Evolutionary conservation across 2,329 filamentous ascomycete species (phyloP).

Genomic region (Colletotrichum gigasporum): DNA sequence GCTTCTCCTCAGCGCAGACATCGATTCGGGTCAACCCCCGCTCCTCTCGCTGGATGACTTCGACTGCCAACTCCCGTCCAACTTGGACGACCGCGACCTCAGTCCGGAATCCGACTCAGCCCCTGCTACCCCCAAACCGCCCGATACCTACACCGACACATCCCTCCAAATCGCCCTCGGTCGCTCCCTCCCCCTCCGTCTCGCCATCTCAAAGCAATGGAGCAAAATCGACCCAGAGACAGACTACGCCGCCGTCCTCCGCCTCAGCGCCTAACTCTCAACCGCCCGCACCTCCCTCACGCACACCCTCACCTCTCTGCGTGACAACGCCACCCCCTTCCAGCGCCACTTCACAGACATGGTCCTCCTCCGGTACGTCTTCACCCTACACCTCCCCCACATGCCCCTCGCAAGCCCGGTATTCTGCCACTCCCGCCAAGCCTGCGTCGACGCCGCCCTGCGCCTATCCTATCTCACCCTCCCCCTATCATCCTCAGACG

Average conservation of each 20-base stretch:
- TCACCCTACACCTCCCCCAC: constrained; percentile 64
- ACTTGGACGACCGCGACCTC: constrained; percentile 62
- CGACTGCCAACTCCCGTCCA: constrained; percentile 58
- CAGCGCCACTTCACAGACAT: constrained; percentile 53
- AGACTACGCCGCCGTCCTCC: constrained; percentile 57
- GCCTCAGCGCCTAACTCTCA: constrained; percentile 54
- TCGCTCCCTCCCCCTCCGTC: constrained; percentile 52
- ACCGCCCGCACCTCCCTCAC: constrained; percentile 48
- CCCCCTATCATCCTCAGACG: not conserved
- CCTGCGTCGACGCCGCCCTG: constrained; percentile 52
- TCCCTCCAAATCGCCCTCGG: constrained; percentile 58
- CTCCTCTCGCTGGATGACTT: constrained; percentile 56
- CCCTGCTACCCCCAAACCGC: constrained; percentile 31
- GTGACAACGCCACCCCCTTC: constrained; percentile 44
- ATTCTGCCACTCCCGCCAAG: constrained; percentile 62
- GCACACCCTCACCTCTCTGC: constrained; percentile 36
- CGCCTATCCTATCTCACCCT: constrained; percentile 35
- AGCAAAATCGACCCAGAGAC: constrained; percentile 54
- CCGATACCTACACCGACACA: constrained; percentile 53
- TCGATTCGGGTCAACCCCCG: constrained; percentile 39
- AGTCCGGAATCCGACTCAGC: constrained; percentile 42
- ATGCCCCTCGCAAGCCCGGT: constrained; percentile 52
- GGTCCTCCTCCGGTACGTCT: constrained; percentile 54
- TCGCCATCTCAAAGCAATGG: constrained; percentile 53
- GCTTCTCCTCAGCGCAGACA: not conserved